Evolutionary conservation across 345 rosid genomes (phyloP).

Genomic region (Corymbia maculata): DNA sequence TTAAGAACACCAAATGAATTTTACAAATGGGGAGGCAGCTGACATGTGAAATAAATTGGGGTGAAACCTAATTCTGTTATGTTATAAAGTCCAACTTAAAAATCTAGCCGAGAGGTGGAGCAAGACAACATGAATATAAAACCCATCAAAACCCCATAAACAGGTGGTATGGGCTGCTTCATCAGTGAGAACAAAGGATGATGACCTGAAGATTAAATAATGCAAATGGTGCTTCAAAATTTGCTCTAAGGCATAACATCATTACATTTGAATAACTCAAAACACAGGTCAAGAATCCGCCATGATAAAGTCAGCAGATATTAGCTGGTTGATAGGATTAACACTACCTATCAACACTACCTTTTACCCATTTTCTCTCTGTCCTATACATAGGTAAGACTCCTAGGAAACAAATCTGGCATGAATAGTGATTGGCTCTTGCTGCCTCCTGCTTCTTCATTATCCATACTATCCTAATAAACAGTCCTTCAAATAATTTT

Average conservation of each 20-base stretch:
- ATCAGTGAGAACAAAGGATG: neutral
- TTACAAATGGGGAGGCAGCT: neutral
- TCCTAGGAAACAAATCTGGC: neutral
- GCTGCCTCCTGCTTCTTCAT: neutral
- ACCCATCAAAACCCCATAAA: neutral
- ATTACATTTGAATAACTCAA: neutral
- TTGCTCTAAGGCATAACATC: neutral
- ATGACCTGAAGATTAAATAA: neutral
- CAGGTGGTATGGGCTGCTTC: neutral
- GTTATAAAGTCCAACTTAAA: neutral
- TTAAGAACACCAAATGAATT: neutral
- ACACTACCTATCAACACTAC: neutral
- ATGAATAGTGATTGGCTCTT: neutral
- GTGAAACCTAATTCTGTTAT: neutral
- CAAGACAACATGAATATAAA: neutral
- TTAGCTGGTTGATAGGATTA: neutral
- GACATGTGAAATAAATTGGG: neutral
- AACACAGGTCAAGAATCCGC: neutral
- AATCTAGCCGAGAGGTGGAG: neutral
- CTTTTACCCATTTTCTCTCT: neutral
- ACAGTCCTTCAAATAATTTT: neutral
- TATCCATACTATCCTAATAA: neutral
- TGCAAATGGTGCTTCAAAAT: neutral
- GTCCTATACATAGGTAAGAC: neutral
- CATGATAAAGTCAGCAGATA: neutral